These are phyloP conservation scores for Myriosclerotinia duriaeana DNA, from an alignment of 2,329 filamentous ascomycete genomes.

Conservation along the genomic window DNA sequence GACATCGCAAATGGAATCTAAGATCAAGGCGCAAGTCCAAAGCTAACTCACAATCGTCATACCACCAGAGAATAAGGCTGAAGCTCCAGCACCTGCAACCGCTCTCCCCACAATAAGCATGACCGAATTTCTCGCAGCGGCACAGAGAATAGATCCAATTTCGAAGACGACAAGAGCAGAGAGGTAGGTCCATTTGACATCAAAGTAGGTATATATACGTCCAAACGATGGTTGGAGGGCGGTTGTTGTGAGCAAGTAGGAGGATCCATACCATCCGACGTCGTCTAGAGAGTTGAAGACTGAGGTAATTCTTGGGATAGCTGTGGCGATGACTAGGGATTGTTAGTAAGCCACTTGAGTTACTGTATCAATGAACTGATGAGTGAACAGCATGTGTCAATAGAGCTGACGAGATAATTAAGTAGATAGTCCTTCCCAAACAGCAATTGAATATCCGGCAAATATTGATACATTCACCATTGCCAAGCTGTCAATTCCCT, in stretches of 20 bases:
- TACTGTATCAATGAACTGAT: not conserved
- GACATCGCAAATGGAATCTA: not conserved
- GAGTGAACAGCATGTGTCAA: not conserved
- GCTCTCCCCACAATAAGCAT: constrained; percentile 43
- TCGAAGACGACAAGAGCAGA: constrained; percentile 41
- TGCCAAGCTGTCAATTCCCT: not conserved
- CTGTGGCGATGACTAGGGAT: constrained; percentile 38
- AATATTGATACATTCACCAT: not conserved
- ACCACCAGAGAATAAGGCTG: constrained; percentile 41
- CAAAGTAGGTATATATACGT: constrained; percentile 42
- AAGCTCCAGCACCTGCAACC: constrained; percentile 41
- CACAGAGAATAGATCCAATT: constrained; percentile 42
- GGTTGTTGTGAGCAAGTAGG: constrained; percentile 44
- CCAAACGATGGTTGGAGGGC: constrained; percentile 41
- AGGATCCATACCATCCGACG: constrained; percentile 44
- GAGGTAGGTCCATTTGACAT: constrained; percentile 40
- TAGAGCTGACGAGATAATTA: too few relatives aligned
- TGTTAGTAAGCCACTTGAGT: not conserved
- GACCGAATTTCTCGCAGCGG: constrained; percentile 40
- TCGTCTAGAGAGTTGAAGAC: constrained; percentile 44
- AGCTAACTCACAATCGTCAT: constrained; percentile 22
- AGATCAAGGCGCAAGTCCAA: not conserved
- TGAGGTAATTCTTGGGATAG: constrained; percentile 46
- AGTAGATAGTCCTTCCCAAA: not conserved
- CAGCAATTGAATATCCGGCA: not conserved